Conservation (phyloP, 2,329 filamentous ascomycete genomes). For the Didymella glomerata region DNA sequence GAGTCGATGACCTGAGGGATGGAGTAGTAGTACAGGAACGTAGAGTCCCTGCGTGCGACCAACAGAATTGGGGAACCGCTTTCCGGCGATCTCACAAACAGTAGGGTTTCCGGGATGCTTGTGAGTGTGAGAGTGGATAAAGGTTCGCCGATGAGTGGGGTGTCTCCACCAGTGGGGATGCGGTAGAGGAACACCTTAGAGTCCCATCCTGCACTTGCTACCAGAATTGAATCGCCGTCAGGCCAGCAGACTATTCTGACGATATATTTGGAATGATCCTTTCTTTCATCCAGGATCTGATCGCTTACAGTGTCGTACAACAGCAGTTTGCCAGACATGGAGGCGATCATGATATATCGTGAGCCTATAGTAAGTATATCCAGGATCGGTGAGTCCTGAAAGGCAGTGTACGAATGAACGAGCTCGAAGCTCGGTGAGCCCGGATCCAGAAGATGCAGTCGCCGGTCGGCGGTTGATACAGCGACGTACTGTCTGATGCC, state of each 20-base stretch:
- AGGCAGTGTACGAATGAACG: conserved; percentile 47
- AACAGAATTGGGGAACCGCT: conserved; percentile 58
- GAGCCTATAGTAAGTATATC: conserved; percentile 57
- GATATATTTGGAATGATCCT: conserved; percentile 67
- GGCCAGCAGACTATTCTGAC: conserved; percentile 59
- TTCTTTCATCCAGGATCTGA: conserved; percentile 57
- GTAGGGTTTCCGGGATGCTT: conserved; percentile 66
- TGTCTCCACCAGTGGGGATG: conserved; percentile 37
- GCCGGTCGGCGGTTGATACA: conserved; percentile 51
- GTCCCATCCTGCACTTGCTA: conserved; percentile 71
- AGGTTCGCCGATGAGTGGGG: conserved; percentile 49
- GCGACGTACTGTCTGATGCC: conserved; percentile 39
- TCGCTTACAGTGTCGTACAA: conserved; percentile 56
- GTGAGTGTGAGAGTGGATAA: conserved; percentile 55
- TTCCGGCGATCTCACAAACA: conserved; percentile 62
- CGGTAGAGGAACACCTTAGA: conserved; percentile 63
- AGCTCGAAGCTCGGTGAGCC: conserved; percentile 44
- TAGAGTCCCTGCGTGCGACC: conserved; percentile 65
- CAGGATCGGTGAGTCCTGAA: conserved; percentile 64
- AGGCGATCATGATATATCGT: conserved; percentile 61
- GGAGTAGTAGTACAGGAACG: conserved; percentile 65
- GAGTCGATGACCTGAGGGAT: conserved; percentile 33
- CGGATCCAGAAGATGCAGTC: conserved; percentile 58
- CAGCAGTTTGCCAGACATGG: conserved; percentile 67
- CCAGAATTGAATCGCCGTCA: conserved; percentile 39